phyloP scores from a whole-genome alignment of 352 stramenopile species.

The Globisporangium abappressorium region DNA sequence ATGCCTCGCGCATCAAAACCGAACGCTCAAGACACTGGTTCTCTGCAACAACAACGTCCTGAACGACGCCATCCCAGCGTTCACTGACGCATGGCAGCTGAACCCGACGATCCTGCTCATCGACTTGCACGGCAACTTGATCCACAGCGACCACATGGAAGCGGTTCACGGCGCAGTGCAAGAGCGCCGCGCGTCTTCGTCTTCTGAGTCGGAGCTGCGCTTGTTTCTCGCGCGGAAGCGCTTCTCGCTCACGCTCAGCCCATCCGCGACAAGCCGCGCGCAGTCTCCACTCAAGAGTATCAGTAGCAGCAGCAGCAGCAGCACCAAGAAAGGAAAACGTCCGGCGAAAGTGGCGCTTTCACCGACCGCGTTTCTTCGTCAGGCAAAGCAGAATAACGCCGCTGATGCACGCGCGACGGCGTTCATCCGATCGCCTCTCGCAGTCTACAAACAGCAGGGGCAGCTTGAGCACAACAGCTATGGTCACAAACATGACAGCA shows the following conservation, averaged over 20 bases:
- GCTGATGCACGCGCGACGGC: background rate
- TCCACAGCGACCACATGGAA: constrained; percentile 37
- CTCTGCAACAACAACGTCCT: constrained; percentile 63
- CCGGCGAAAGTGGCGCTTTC: constrained; percentile 24
- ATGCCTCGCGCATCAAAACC: constrained; percentile 33
- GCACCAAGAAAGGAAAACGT: constrained; percentile 7
- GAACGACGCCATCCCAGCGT: constrained; percentile 38
- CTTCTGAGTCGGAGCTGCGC: constrained; percentile 36
- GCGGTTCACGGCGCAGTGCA: constrained; percentile 23
- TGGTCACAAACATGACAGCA: background rate
- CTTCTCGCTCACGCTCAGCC: constrained; percentile 15
- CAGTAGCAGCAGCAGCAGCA: background rate
- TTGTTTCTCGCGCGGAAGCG: constrained; percentile 47
- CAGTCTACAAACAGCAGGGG: constrained; percentile 17
- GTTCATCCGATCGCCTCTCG: constrained; percentile 20
- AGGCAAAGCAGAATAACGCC: constrained; percentile 4
- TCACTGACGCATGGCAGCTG: constrained; percentile 32
- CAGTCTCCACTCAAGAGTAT: constrained; percentile 7
- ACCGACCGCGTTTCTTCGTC: constrained; percentile 50
- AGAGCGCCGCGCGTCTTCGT: constrained; percentile 26
- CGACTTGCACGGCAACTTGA: constrained; percentile 56
- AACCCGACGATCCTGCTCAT: constrained; percentile 44
- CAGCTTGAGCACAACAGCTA: background rate
- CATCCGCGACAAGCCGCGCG: background rate
- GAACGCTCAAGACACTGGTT: constrained; percentile 41